Evolutionary conservation across 2,329 filamentous ascomycete species (phyloP), one percentile per base, ranked within the genome.

Genomic region (Neofusicoccum sp.): DNA sequence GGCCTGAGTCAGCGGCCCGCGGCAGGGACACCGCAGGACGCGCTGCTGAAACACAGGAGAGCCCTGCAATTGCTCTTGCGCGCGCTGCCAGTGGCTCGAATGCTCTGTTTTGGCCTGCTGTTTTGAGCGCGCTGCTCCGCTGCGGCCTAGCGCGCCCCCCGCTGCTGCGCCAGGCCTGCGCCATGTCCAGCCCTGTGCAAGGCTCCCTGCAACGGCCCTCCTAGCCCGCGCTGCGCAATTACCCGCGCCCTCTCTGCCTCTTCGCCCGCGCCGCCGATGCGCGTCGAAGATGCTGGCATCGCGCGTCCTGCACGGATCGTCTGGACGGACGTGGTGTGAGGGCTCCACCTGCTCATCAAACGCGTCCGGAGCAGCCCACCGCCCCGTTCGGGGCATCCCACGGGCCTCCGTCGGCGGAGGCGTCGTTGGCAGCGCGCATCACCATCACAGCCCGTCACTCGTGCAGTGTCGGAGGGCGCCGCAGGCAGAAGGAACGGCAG

Each of bases 81-180:
- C 20, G 14, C 34, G 34, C 34, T 56, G 51, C 51, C 51, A 56
- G 36, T 56, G 51, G 38, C 51, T 33, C 40, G 43, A 14, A 36
- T 43, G 51, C 28, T 43, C 26, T 56, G 51, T 56, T 56, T 41
- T 56, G 36, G 51, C 51, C 51, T 56, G 26, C 51, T 56, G 51
- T 41, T 56, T 56, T 41, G 51, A 56, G 51, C 51, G 38, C 51
- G 38, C 40, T 43, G 16, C 38, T 43, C 51, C 51, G 51, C 36
- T 43, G 36, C 24, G 16, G 51, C 38, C 38, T 43, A 56, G 51
- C 51, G 51, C 38, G 36, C 28, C 51, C 28, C 38, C 28, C 31
- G 47, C 31, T 11, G 33, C 20, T 20, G 20, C 20, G 20, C 20
- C 20, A 20, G 20, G 20, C 9, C 40, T 11, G 49, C 34, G 49